These are phyloP conservation scores for Leccinum cinnamomeum DNA, from an alignment of 1,284 basidiomycete species.

Conservation along the genomic window DNA sequence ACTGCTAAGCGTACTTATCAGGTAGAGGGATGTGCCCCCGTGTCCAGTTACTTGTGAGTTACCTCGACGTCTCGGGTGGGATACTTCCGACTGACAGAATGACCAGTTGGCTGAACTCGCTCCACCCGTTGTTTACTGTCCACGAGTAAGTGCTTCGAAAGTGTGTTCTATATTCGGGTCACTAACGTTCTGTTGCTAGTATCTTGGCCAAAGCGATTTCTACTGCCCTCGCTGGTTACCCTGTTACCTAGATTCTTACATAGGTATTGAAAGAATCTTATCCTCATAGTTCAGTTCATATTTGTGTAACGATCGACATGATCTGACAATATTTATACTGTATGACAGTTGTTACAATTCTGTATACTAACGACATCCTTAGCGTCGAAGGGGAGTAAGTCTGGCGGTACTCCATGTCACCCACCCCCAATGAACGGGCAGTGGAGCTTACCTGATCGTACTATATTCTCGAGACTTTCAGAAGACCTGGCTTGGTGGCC, in stretches of 20 bases:
- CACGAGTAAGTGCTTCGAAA: constrained; percentile 43
- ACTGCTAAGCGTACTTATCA: constrained; percentile 52
- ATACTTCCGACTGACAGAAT: background rate
- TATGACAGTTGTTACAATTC: too few species aligned
- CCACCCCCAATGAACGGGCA: too few species aligned
- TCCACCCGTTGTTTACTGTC: constrained; percentile 56
- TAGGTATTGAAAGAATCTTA: too few species aligned
- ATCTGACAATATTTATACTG: too few species aligned
- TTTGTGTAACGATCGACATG: too few species aligned
- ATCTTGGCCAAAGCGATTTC: constrained; percentile 47
- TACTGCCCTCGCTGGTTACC: constrained; percentile 38
- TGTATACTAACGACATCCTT: too few species aligned
- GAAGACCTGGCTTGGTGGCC: constrained; percentile 28
- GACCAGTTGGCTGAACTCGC: constrained; percentile 52
- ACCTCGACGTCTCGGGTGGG: background rate
- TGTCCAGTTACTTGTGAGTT: constrained; percentile 63
- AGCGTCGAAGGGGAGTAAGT: too few species aligned
- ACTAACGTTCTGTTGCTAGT: constrained; percentile 28
- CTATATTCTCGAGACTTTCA: constrained; percentile 35
- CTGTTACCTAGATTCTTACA: too few species aligned
- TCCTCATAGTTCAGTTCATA: too few species aligned
- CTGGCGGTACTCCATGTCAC: too few species aligned
- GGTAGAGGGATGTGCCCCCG: constrained; percentile 56
- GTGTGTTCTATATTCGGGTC: background rate
- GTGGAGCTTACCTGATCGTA: constrained; percentile 17